Evolutionary conservation across 1,284 basidiomycete genomes (phyloP).

Genomic region (Meira miltonrushii): DNA sequence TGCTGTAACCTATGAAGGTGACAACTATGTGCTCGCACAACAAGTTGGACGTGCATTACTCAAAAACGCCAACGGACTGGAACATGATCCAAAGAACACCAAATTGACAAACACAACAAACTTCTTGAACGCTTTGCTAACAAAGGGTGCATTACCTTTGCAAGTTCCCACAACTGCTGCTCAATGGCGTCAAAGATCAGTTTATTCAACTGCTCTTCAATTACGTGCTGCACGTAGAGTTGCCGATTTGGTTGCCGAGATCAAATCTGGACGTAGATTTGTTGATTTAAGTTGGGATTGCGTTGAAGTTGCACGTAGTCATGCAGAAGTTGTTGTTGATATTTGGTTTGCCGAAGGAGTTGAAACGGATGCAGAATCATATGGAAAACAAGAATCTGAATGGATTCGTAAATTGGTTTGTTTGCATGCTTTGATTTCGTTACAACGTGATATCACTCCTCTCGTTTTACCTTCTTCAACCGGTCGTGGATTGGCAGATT

Average conservation of each 20-base stretch:
- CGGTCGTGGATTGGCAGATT: constrained; percentile 61
- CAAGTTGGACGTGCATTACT: constrained; percentile 46
- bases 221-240: constrained; percentile 39
- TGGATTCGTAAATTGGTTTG: constrained; percentile 40
- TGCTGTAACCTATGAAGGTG: constrained; percentile 26
- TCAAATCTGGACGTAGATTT: constrained; percentile 28
- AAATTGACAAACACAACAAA: constrained; percentile 32
- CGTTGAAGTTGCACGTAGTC: constrained; percentile 40
- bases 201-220: constrained; percentile 33
- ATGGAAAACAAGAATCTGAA: constrained; percentile 21
- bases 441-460: constrained; percentile 40
- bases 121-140: constrained; percentile 33
- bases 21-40: constrained; percentile 40
- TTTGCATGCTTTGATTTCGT: constrained; percentile 30
- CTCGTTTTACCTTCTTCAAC: constrained; percentile 62
- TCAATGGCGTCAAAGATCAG: constrained; percentile 34
- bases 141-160: constrained; percentile 24
- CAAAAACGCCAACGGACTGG: constrained; percentile 36
- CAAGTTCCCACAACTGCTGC: constrained; percentile 20
- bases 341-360: constrained; percentile 45
- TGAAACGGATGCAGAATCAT: constrained; percentile 20
- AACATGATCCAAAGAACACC: constrained; percentile 18
- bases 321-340: constrained; percentile 43
- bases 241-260: constrained; percentile 36
- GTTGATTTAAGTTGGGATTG: constrained; percentile 40